Conservation (phyloP, 495 filamentous ascomycete species). For the Pyrenula massariospora region DNA sequence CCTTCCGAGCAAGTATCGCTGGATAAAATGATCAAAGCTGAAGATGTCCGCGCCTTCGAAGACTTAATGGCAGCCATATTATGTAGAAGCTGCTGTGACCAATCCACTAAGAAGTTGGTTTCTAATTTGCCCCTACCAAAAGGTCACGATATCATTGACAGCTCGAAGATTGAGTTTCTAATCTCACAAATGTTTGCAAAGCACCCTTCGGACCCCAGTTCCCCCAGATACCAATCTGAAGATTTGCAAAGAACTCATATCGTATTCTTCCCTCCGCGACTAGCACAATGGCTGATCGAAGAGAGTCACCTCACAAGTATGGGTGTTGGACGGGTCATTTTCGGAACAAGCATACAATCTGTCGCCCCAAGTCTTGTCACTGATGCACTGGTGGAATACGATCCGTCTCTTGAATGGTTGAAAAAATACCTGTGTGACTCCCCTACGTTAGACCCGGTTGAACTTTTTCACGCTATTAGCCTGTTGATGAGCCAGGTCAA, state of each 20-base stretch:
- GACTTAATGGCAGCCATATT: slow-evolving; percentile 25
- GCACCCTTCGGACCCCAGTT: neutral
- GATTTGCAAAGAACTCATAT: slow-evolving; percentile 9
- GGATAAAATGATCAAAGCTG: slow-evolving; percentile 12
- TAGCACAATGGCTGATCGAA: slow-evolving; percentile 47
- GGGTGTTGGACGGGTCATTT: slow-evolving; percentile 35
- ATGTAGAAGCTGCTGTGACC: slow-evolving; percentile 6
- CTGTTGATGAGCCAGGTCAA: slow-evolving; percentile 11
- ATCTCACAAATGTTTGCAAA: slow-evolving; percentile 42
- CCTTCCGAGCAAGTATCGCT: neutral
- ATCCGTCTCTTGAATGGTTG: neutral
- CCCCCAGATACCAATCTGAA: slow-evolving; percentile 4
- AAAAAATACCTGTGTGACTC: neutral
- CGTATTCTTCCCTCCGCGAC: slow-evolving; percentile 35
- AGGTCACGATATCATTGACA: slow-evolving; percentile 21
- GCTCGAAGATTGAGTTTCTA: slow-evolving; percentile 34
- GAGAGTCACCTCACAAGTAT: slow-evolving; percentile 49
- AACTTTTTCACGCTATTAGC: slow-evolving; percentile 21
- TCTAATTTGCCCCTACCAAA: slow-evolving; percentile 6
- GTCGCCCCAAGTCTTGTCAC: neutral
- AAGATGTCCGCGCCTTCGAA: slow-evolving; percentile 42
- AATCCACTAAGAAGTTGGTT: neutral
- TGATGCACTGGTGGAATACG: neutral
- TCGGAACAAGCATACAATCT: neutral
- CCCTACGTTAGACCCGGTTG: neutral